Percentiles rank a stretch among this genome's conserved stretches.
Conservation (phyloP, 371 early-diverging fungal species). For the Mortierella sp. region DNA sequence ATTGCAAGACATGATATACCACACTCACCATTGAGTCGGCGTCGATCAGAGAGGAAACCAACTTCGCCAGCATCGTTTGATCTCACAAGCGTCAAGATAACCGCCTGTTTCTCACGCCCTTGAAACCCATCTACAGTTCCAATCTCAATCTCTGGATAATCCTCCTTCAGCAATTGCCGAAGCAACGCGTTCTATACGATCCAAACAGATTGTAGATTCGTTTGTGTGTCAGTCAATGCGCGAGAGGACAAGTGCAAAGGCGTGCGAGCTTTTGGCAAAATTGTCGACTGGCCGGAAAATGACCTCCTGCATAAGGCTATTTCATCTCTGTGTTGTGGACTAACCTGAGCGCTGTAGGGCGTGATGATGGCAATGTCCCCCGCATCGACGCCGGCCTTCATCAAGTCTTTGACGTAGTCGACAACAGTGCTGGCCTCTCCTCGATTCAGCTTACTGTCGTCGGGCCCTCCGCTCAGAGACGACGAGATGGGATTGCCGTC, state of each 20-base stretch:
- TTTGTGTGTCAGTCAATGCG: neutral
- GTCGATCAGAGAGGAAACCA: conserved; percentile 91
- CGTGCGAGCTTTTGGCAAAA: neutral
- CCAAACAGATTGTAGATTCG: neutral
- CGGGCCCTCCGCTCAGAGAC: conserved; percentile 36
- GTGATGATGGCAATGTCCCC: conserved; percentile 88
- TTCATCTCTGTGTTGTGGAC: neutral
- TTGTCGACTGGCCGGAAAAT: neutral
- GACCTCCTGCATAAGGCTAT: neutral
- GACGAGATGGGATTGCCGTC: conserved; percentile 36
- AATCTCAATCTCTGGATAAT: conserved; percentile 76
- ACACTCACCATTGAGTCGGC: conserved; percentile 83
- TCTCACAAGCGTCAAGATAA: conserved; percentile 90
- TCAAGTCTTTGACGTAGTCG: conserved; percentile 71
- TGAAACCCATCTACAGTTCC: conserved; percentile 97
- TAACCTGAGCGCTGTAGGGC: conserved; percentile 89
- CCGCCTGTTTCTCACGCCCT: conserved; percentile 95
- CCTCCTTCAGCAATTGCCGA: conserved; percentile 55
- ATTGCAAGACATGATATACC: neutral
- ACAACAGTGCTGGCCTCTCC: conserved; percentile 81
- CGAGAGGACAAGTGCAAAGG: neutral
- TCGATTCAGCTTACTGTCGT: conserved; percentile 78
- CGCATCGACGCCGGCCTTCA: conserved; percentile 73
- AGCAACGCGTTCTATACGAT: conserved; percentile 47
- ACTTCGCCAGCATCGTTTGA: conserved; percentile 85